These are phyloP conservation scores for Pestalotiopsis sp. DNA, from an alignment of 2,329 filamentous ascomycete species.

Conservation along the genomic window DNA sequence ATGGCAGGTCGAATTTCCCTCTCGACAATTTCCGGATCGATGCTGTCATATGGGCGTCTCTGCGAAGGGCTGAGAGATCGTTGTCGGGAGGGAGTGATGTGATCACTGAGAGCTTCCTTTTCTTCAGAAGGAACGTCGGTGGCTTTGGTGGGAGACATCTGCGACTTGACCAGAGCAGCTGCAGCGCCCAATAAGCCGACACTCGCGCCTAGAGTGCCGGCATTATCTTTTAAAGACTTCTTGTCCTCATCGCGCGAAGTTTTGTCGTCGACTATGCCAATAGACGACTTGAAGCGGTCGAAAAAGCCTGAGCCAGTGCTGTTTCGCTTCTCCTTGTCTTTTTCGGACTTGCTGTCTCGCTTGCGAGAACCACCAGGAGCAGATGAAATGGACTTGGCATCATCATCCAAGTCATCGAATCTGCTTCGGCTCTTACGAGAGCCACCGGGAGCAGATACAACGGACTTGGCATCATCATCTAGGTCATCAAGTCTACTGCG, in stretches of 20 bases:
- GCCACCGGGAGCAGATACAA: slow-evolving; percentile 43
- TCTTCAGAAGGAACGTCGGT: slow-evolving; percentile 45
- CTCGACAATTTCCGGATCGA: slow-evolving; percentile 61
- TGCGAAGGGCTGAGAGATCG: slow-evolving; percentile 15
- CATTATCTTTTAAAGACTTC: slow-evolving; percentile 73
- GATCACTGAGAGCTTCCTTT: slow-evolving; percentile 35
- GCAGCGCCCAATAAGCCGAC: slow-evolving; percentile 62
- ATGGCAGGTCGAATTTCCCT: slow-evolving; percentile 66
- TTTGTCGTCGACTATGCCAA: slow-evolving; percentile 34
- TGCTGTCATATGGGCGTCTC: slow-evolving; percentile 34
- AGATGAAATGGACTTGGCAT: slow-evolving; percentile 46
- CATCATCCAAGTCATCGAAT: slow-evolving; percentile 47
- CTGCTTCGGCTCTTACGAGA: slow-evolving; percentile 35
- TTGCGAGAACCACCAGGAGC: slow-evolving; percentile 38
- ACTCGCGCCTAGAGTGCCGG: slow-evolving; percentile 72
- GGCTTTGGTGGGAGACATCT: slow-evolving; percentile 47
- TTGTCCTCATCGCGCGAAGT: slow-evolving; percentile 35
- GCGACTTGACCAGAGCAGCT: slow-evolving; percentile 42
- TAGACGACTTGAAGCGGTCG: slow-evolving; percentile 48
- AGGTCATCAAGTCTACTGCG: slow-evolving; percentile 44
- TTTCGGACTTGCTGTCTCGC: slow-evolving; percentile 28
- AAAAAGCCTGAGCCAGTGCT: slow-evolving; percentile 50
- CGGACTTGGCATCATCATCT: slow-evolving; percentile 47
- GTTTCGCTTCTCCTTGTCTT: slow-evolving; percentile 39
- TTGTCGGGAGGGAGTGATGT: slow-evolving; percentile 23